Evolutionary conservation across 2,329 filamentous ascomycete species (phyloP).

Genomic region (Leptodontidium sp.): DNA sequence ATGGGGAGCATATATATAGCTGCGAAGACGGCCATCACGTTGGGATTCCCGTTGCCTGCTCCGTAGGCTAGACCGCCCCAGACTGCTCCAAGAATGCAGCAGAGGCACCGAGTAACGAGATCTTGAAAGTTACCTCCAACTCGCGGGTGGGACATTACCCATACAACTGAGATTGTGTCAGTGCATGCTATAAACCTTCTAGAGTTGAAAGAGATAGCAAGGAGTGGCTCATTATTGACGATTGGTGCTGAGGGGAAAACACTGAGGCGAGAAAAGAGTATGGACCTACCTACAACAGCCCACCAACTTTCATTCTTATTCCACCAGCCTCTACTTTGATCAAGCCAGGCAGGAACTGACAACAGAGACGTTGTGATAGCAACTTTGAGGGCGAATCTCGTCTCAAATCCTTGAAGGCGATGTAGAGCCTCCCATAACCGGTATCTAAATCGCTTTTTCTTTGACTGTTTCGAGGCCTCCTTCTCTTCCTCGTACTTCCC

Average conservation of each 20-base stretch:
- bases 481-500: constrained; percentile 49
- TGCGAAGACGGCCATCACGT: constrained; percentile 62
- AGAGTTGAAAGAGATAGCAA: background rate
- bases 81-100: constrained; percentile 59
- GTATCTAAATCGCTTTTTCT: constrained; percentile 53
- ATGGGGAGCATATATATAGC: constrained; percentile 66
- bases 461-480: constrained; percentile 51
- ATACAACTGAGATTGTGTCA: constrained; percentile 20
- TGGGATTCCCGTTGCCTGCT: constrained; percentile 60
- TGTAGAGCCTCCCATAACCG: constrained; percentile 59
- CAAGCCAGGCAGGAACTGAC: constrained; percentile 62
- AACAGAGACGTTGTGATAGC: constrained; percentile 59
- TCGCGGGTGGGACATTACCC: constrained; percentile 41
- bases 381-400: constrained; percentile 64
- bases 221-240: background rate
- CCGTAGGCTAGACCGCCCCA: constrained; percentile 63
- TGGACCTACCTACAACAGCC: constrained; percentile 54
- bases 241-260: background rate
- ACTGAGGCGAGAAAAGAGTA: background rate
- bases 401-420: constrained; percentile 64
- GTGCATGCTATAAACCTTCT: background rate
- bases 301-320: constrained; percentile 64
- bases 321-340: constrained; percentile 58
- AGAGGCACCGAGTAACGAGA: constrained; percentile 58
- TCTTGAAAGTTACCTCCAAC: constrained; percentile 67